A percentile compares a stretch with the other conserved stretches of the same genome.
These are phyloP conservation scores for Pythium plurisporium DNA, from an alignment of 352 stramenopile species.

Conservation along the genomic window DNA sequence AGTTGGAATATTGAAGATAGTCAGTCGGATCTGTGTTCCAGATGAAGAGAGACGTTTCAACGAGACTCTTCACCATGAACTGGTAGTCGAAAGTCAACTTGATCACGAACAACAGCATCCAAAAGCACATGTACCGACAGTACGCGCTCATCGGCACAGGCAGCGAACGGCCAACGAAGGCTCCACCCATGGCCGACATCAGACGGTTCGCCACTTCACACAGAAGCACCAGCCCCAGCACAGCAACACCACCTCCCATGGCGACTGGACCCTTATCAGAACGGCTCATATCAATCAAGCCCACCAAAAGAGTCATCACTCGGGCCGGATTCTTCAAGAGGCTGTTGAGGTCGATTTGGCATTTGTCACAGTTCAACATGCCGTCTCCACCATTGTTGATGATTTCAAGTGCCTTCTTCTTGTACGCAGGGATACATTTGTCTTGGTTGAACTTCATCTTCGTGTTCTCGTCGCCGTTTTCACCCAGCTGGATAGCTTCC, in stretches of 20 bases:
- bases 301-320: slow-evolving; percentile 47
- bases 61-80: slow-evolving; percentile 81
- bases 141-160: slow-evolving; percentile 63
- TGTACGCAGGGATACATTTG: slow-evolving; percentile 58
- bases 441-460: slow-evolving; percentile 54
- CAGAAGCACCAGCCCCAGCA: slow-evolving; percentile 42
- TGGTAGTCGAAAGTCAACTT: slow-evolving; percentile 86
- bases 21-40: slow-evolving; percentile 70
- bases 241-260: slow-evolving; percentile 49
- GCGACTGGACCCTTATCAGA: slow-evolving; percentile 56
- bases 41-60: slow-evolving; percentile 84
- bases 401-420: slow-evolving; percentile 38
- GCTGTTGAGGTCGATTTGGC: slow-evolving; percentile 60
- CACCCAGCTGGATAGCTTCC: slow-evolving; percentile 10
- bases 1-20: slow-evolving; percentile 78
- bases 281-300: slow-evolving; percentile 44
- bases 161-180: slow-evolving; percentile 72
- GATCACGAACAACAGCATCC: slow-evolving; percentile 62
- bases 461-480: neutral
- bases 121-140: slow-evolving; percentile 83
- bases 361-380: slow-evolving; percentile 72
- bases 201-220: slow-evolving; percentile 76
- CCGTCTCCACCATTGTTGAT: slow-evolving; percentile 49
- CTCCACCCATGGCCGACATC: slow-evolving; percentile 57
- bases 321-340: slow-evolving; percentile 59